Conservation (phyloP, 305 asterid genomes). For the Nicotiana rustica region DNA sequence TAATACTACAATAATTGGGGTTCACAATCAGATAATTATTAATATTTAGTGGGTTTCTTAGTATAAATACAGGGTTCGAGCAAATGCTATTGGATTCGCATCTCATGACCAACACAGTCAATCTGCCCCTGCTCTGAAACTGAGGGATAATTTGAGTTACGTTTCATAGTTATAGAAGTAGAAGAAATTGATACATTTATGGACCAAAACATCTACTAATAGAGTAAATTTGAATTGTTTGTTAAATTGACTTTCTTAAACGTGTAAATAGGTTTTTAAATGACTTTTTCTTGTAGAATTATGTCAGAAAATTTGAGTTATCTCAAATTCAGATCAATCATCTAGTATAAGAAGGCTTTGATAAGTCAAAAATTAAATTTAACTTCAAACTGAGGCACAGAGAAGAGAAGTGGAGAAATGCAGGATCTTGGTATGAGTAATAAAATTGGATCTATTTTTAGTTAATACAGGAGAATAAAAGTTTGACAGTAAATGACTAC, state of each 20-base stretch:
- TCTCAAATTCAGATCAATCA: neutral
- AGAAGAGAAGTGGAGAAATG: neutral
- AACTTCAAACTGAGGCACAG: too few relatives aligned
- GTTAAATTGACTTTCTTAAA: neutral
- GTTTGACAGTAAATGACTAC: neutral
- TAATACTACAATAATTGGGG: too few relatives aligned
- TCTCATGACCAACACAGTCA: too few relatives aligned
- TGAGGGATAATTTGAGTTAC: neutral
- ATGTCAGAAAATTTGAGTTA: neutral
- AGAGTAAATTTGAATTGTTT: conserved; percentile 11
- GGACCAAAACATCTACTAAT: neutral
- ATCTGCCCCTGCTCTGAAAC: neutral
- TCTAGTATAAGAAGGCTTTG: neutral
- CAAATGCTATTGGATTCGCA: too few relatives aligned
- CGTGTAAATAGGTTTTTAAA: neutral
- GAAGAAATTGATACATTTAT: neutral
- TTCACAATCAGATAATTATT: too few relatives aligned
- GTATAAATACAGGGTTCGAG: too few relatives aligned
- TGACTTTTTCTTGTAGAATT: neutral
- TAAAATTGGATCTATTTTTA: neutral
- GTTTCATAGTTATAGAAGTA: neutral
- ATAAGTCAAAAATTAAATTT: neutral
- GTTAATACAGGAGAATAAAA: neutral
- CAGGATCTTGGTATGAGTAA: neutral
- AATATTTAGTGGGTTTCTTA: too few relatives aligned